These are phyloP conservation scores for Elsinoe perseae DNA, from an alignment of 2,329 filamentous ascomycete species.

Conservation along the genomic window DNA sequence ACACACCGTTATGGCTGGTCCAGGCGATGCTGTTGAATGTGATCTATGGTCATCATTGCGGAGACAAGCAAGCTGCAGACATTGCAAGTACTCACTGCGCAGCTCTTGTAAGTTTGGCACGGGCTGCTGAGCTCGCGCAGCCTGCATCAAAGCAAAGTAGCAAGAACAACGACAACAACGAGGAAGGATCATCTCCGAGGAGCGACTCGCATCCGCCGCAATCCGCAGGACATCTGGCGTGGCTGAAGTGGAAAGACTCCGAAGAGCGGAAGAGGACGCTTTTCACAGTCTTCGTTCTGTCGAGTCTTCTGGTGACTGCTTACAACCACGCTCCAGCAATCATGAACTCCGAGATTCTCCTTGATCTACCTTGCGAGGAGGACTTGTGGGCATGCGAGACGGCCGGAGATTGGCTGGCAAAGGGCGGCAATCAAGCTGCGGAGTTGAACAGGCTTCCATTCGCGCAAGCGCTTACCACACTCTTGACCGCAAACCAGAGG, in stretches of 20 bases:
- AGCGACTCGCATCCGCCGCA: slow-evolving; percentile 31
- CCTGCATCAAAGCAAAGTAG: slow-evolving; percentile 35
- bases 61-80: slow-evolving; percentile 81
- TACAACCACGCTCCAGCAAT: slow-evolving; percentile 89
- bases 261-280: slow-evolving; percentile 92
- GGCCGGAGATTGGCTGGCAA: slow-evolving; percentile 69
- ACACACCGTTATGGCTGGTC: slow-evolving; percentile 83
- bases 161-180: slow-evolving; percentile 20
- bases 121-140: slow-evolving; percentile 70
- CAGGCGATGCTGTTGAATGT: slow-evolving; percentile 96
- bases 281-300: slow-evolving; percentile 83
- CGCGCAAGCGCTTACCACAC: slow-evolving; percentile 68
- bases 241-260: slow-evolving; percentile 78
- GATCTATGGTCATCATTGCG: slow-evolving; percentile 90
- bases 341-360: slow-evolving; percentile 84
- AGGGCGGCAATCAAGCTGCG: slow-evolving; percentile 63
- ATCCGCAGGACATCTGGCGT: slow-evolving; percentile 49
- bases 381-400: slow-evolving; percentile 80
- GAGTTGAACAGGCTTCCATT: slow-evolving; percentile 69
- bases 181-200: slow-evolving; percentile 35
- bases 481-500: slow-evolving; percentile 69
- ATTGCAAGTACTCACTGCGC: slow-evolving; percentile 90
- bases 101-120: slow-evolving; percentile 80
- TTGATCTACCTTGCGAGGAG: slow-evolving; percentile 89
- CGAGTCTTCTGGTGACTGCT: slow-evolving; percentile 80